Percentiles rank a stretch among this genome's conserved stretches.
Evolutionary conservation across 1,139 yeast species (phyloP).

Genomic region (Geotrichum restrictum): DNA sequence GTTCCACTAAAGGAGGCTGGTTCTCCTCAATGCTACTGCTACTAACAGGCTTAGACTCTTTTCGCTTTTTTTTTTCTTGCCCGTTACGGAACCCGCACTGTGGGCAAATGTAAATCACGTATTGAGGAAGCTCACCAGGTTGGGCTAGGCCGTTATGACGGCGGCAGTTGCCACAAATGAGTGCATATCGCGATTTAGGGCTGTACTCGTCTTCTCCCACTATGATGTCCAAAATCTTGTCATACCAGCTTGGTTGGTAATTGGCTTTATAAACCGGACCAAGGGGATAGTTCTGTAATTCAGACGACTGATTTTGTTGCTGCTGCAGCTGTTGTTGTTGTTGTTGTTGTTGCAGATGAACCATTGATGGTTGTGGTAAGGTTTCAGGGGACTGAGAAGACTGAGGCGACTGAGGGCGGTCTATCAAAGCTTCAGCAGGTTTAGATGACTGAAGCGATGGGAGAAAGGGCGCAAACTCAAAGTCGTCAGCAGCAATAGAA

Average conservation of each 20-base stretch:
- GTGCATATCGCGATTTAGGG: conserved; percentile 62
- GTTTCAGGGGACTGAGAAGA: not conserved
- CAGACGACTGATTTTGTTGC: not conserved
- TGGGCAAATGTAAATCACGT: conserved; percentile 66
- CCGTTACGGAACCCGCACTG: conserved; percentile 63
- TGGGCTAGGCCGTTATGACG: conserved; percentile 82
- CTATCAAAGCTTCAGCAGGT: not conserved
- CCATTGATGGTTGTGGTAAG: not conserved
- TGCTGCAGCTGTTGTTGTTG: too few relatives aligned
- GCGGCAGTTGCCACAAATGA: conserved; percentile 63
- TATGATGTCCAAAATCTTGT: conserved; percentile 48
- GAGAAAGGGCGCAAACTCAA: conserved; percentile 16
- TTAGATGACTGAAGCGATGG: conserved; percentile 6
- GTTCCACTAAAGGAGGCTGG: not conserved
- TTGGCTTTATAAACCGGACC: conserved; percentile 9
- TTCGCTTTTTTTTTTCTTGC: conserved; percentile 9
- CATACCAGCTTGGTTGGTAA: conserved; percentile 41
- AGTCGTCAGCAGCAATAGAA: conserved; percentile 4
- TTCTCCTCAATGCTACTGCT: not conserved
- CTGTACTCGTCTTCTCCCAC: conserved; percentile 70
- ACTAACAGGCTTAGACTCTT: not conserved
- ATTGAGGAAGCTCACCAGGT: conserved; percentile 56
- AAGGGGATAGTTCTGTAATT: not conserved
- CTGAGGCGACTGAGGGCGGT: conserved; percentile 9
- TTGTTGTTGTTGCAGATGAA: conserved; percentile 9